These are phyloP conservation scores for Pezicula neosporulosa DNA, from an alignment of 2,329 filamentous ascomycete species.

Conservation along the genomic window DNA sequence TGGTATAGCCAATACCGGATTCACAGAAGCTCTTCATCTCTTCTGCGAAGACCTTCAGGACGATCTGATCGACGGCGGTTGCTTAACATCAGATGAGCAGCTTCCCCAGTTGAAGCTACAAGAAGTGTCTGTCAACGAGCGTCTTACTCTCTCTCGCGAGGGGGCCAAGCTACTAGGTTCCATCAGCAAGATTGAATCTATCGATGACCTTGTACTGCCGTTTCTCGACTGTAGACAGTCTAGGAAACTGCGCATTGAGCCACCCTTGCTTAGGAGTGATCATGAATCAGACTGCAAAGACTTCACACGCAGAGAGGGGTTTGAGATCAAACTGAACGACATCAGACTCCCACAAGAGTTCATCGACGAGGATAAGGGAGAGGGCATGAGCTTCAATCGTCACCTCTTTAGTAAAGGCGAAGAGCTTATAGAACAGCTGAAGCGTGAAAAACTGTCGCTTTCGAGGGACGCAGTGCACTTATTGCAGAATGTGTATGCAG, in stretches of 20 bases:
- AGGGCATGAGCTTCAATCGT: constrained; percentile 20
- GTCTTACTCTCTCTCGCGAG: constrained; percentile 18
- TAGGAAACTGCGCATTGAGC: constrained; percentile 17
- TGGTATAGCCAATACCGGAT: constrained; percentile 21
- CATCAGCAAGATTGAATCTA: constrained; percentile 7
- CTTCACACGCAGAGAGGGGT: constrained; percentile 21
- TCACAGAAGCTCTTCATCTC: constrained; percentile 8
- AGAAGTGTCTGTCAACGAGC: constrained; percentile 15
- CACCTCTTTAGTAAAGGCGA: constrained; percentile 12
- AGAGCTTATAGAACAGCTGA: constrained; percentile 16
- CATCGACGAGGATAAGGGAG: constrained; percentile 20
- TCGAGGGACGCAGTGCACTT: constrained; percentile 18
- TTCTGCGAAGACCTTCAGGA: constrained; percentile 14
- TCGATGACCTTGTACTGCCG: constrained; percentile 7
- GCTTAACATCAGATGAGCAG: constrained; percentile 6
- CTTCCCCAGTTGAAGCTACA: constrained; percentile 16
- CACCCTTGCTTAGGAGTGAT: constrained; percentile 24
- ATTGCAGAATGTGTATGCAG: constrained; percentile 16
- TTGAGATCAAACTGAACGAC: constrained; percentile 22
- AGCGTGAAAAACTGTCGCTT: constrained; percentile 23
- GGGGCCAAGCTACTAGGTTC: constrained; percentile 18
- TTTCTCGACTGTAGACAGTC: constrained; percentile 4
- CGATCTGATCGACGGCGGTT: neutral
- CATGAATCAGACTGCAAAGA: constrained; percentile 21
- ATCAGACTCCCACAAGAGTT: constrained; percentile 25